Evolutionary conservation across 2,329 filamentous ascomycete genomes (phyloP).

Genomic region (Pestalotiopsis sp.): DNA sequence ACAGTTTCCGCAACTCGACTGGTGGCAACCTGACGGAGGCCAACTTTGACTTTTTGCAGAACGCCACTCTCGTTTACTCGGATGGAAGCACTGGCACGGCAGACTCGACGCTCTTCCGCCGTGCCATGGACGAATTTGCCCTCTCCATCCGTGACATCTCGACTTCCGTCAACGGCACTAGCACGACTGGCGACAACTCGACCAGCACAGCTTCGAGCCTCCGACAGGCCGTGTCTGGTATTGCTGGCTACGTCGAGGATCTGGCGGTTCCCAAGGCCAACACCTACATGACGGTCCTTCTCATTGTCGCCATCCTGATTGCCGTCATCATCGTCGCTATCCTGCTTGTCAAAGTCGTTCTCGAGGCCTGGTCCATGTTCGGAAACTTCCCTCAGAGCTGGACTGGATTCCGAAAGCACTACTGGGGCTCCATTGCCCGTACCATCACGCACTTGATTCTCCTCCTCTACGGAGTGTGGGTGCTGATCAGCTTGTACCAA

Average conservation of each 20-base stretch:
- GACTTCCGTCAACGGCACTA: conserved; percentile 46
- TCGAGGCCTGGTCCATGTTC: conserved; percentile 90
- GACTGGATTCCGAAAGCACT: conserved; percentile 87
- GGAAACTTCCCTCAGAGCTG: conserved; percentile 82
- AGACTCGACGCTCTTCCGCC: conserved; percentile 51
- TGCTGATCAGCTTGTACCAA: conserved; percentile 93
- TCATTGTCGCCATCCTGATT: conserved; percentile 86
- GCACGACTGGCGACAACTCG: conserved; percentile 27
- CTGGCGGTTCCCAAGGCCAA: conserved; percentile 85
- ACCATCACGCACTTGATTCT: conserved; percentile 90
- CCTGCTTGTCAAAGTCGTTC: conserved; percentile 85
- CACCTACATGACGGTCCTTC: conserved; percentile 92
- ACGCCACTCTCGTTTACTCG: conserved; percentile 73
- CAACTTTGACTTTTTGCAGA: conserved; percentile 74
- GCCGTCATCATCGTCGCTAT: conserved; percentile 84
- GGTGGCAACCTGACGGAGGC: conserved; percentile 86
- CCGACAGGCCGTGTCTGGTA: conserved; percentile 66
- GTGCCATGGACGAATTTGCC: conserved; percentile 52
- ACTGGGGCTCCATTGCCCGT: conserved; percentile 90
- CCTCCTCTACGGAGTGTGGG: conserved; percentile 92
- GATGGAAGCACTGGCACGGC: conserved; percentile 56
- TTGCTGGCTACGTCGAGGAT: conserved; percentile 82
- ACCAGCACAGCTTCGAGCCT: conserved; percentile 34
- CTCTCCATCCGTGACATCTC: conserved; percentile 58
- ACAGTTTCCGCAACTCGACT: conserved; percentile 77